Base-by-base conservation (phyloP, 495 filamentous ascomycete species). In the Apodospora peruviana region DNA sequence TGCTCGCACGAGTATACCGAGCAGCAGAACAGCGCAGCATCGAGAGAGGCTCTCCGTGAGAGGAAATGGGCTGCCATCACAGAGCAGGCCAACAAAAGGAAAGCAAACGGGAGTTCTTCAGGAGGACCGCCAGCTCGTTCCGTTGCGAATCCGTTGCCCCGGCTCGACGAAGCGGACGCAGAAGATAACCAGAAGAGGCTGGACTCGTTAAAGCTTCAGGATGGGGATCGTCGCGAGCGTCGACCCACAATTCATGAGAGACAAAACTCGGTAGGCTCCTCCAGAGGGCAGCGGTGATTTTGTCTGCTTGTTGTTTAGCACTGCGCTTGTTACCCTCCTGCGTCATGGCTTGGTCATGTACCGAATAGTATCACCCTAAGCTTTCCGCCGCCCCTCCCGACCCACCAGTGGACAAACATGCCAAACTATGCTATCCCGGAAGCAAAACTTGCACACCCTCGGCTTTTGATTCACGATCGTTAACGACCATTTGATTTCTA, bases 1-100 rank as follows among this genome's bases (percentile, higher is more conserved):
- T 99, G 93, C 70, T 95, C 91, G 5, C 90, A 95, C 58, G 90
- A 96, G 50, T 99, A 97, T 64, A 91, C 90, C n/a, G 93, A 97
- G 62, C 83, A 90, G 52, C 91, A 97, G 68, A 93, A 90, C 65
- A 88, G 79, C 52, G 88, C 89, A 12, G 83, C 88, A 1, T 76
- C 91, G 34, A 78, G 89, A 25, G 81, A 94, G 59, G 79, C 82
- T 52, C 72, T 79, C 35, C 83, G 93, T 47, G 77, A 90, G 58
- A 80, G 78, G 41, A 86, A 91, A 56, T 99, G 93, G 93, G 88
- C 91, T 23, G 80, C 83, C 53, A 75, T 99, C 20, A 73, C 83
- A 40, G 85, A 94, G 45, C 81, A 86, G 64, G 90, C 94, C 49
- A 84, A 83, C 50, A 74, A 81, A 46, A 68, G 66, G 51, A 77